A percentile compares a stretch with the other conserved stretches of the same genome.
These are phyloP conservation scores for Yamadazyma dendronema DNA, from an alignment of 1,139 yeast genomes.

Conservation along the genomic window DNA sequence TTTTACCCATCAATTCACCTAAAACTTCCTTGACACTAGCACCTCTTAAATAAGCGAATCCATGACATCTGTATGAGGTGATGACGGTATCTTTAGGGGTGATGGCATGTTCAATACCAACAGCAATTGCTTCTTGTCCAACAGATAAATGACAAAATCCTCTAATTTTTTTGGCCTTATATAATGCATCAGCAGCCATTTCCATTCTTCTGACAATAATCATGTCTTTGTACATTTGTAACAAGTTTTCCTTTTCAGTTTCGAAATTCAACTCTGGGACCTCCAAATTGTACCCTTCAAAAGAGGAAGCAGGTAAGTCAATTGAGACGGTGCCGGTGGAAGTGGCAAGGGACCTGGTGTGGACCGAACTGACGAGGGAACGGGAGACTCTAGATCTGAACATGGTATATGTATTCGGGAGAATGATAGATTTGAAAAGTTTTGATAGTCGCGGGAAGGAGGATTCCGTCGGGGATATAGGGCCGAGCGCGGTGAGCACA, in stretches of 20 bases:
- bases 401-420: conserved; percentile 3
- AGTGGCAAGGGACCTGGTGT: conserved; percentile 34
- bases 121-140: conserved; percentile 99
- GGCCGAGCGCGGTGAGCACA: conserved; percentile 7
- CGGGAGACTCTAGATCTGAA: conserved; percentile 9
- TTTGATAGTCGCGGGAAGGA: conserved; percentile 3
- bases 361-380: conserved; percentile 9
- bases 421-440: neutral
- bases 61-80: conserved; percentile 98
- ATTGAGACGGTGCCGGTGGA: conserved; percentile 43
- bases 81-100: conserved; percentile 81
- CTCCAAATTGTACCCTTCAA: conserved; percentile 83
- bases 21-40: conserved; percentile 85
- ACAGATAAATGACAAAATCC: conserved; percentile 99
- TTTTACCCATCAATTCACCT: conserved; percentile 96
- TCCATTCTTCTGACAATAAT: conserved; percentile 93
- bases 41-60: conserved; percentile 95
- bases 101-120: conserved; percentile 95
- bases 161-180: conserved; percentile 97
- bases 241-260: conserved; percentile 74
- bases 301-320: conserved; percentile 68
- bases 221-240: conserved; percentile 97
- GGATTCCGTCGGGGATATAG: conserved; percentile 9
- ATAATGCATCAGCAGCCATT: conserved; percentile 97
- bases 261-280: conserved; percentile 67